These are phyloP conservation scores for Apiotrichum veenhuisii DNA, from an alignment of 1,284 basidiomycete species.

Conservation along the genomic window DNA sequence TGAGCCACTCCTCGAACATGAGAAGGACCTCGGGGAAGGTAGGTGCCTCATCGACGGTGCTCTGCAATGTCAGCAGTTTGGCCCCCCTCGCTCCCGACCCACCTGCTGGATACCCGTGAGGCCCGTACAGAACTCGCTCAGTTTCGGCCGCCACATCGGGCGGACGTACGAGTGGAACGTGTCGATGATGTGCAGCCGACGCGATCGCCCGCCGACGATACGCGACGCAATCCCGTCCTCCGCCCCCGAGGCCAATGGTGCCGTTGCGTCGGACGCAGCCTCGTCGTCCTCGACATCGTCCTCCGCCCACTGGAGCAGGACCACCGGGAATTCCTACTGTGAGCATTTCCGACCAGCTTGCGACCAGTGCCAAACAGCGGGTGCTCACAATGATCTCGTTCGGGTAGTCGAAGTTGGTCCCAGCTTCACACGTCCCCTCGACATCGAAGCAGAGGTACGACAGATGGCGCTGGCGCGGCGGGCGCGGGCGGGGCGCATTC, in stretches of 20 bases:
- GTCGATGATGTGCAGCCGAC: constrained; percentile 40
- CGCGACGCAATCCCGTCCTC: not conserved
- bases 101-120: constrained; percentile 93
- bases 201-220: too few species aligned
- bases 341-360: not conserved
- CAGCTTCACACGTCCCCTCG: constrained; percentile 79
- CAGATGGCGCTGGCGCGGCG: constrained; percentile 35
- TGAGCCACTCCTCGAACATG: constrained; percentile 65
- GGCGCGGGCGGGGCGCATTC: not conserved
- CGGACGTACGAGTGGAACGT: constrained; percentile 84
- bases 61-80: constrained; percentile 52
- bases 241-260: not conserved
- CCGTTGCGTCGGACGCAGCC: not conserved
- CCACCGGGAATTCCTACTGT: constrained; percentile 55
- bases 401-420: constrained; percentile 65
- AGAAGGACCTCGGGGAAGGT: constrained; percentile 67
- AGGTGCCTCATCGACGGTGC: constrained; percentile 73
- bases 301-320: constrained; percentile 77
- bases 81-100: constrained; percentile 24
- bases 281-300: constrained; percentile 41
- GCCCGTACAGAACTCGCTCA: constrained; percentile 77
- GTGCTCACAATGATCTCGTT: constrained; percentile 89
- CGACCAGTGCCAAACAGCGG: not conserved
- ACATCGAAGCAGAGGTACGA: constrained; percentile 57
- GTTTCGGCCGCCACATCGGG: constrained; percentile 76